Percentiles rank a stretch among this genome's conserved stretches.
Evolutionary conservation across 225 moss, liverwort and hornwort genomes (phyloP).

Genomic region (Sphagnum contortum): DNA sequence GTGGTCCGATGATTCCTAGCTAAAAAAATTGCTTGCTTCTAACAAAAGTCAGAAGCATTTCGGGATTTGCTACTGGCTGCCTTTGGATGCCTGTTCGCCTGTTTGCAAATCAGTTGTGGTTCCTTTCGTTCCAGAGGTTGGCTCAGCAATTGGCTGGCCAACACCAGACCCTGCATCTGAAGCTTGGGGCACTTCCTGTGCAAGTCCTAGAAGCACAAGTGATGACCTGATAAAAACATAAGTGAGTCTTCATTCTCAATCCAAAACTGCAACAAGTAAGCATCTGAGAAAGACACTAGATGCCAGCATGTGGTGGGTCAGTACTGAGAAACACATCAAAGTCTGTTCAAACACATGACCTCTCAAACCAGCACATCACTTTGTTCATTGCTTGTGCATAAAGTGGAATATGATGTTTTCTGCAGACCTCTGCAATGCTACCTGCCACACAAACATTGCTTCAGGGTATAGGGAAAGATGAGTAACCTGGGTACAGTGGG

Average conservation of each 20-base stretch:
- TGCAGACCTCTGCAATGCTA: neutral
- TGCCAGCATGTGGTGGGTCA: too few relatives aligned
- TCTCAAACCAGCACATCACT: neutral
- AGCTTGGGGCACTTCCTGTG: slow-evolving; percentile 30
- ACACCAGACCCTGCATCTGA: slow-evolving; percentile 5
- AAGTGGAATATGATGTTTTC: neutral
- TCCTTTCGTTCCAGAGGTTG: too few relatives aligned
- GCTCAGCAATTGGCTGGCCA: neutral
- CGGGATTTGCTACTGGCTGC: too few relatives aligned
- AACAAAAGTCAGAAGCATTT: too few relatives aligned
- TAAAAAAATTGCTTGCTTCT: too few relatives aligned
- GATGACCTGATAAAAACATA: slow-evolving; percentile 34
- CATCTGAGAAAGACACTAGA: neutral
- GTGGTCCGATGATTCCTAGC: too few relatives aligned
- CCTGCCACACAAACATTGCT: neutral
- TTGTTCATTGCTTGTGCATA: neutral
- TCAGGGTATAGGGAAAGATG: neutral
- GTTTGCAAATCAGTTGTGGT: too few relatives aligned
- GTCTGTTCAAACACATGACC: neutral
- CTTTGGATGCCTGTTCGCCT: too few relatives aligned
- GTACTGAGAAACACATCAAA: neutral
- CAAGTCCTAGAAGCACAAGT: slow-evolving; percentile 47
- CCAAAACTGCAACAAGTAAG: neutral
- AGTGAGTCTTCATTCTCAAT: neutral
- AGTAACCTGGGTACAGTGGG: slow-evolving; percentile 85